These are phyloP conservation scores for Aeschynomene evenia DNA, from an alignment of 306 rosid genomes.

Conservation along the genomic window DNA sequence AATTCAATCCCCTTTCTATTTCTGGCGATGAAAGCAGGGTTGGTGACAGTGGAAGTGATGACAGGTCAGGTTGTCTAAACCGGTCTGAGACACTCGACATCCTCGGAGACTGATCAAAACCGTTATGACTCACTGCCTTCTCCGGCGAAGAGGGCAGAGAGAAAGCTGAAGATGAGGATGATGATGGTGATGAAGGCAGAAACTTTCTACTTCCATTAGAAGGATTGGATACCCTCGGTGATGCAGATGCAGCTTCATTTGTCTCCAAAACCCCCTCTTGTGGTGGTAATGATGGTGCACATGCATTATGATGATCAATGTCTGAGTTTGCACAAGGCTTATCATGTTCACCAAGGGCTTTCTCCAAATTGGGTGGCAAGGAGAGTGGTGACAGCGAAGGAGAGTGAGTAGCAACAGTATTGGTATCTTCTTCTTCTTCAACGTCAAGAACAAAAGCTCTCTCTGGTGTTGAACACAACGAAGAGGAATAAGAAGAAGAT, in stretches of 20 bases:
- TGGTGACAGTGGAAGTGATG: conserved; percentile 38
- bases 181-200: not conserved
- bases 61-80: conserved; percentile 31
- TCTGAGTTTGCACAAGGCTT: not conserved
- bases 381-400: conserved; percentile 18
- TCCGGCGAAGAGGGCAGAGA: conserved; percentile 54
- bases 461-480: conserved; percentile 36
- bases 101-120: conserved; percentile 51
- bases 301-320: not conserved
- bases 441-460: conserved; percentile 4
- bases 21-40: conserved; percentile 45
- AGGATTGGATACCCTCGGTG: conserved; percentile 36
- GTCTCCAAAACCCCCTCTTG: conserved; percentile 9
- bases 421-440: not conserved
- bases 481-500: conserved; percentile 9
- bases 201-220: conserved; percentile 26
- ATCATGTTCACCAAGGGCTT: not conserved
- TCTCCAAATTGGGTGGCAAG: conserved; percentile 6
- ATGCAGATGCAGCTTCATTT: conserved; percentile 1
- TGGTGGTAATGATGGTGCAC: conserved; percentile 13
- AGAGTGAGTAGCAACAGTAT: not conserved
- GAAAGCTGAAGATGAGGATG: conserved; percentile 39
- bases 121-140: conserved; percentile 15
- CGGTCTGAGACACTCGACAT: conserved; percentile 43
- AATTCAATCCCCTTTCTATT: conserved; percentile 31